phyloP scores from a whole-genome alignment of 495 filamentous ascomycete species.

The Sordaria brevicollis region DNA sequence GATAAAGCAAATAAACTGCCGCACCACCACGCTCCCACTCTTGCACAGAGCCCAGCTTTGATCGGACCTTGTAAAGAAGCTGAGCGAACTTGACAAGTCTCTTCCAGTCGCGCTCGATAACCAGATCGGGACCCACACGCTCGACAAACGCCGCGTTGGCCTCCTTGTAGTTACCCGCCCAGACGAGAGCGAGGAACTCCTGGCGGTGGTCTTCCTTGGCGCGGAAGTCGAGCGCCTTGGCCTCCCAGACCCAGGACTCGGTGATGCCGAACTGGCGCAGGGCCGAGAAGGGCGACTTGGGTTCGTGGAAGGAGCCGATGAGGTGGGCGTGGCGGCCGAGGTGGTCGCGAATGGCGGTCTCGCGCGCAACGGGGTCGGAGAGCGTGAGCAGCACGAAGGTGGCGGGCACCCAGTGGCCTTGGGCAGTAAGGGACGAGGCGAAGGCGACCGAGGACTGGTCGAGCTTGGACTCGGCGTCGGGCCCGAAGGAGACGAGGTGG shows the following conservation, averaged over 20 bases:
- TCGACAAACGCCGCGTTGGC: conserved; percentile 73
- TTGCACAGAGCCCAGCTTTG: conserved; percentile 24
- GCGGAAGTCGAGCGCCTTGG: conserved; percentile 74
- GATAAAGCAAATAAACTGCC: conserved; percentile 72
- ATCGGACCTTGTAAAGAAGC: conserved; percentile 61
- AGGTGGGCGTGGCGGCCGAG: conserved; percentile 55
- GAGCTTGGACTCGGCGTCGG: conserved; percentile 39
- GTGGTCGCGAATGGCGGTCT: conserved; percentile 55
- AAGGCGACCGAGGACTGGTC: conserved; percentile 62
- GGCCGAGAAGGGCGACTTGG: conserved; percentile 5
- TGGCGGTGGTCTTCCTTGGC: conserved; percentile 47
- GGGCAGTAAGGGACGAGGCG: conserved; percentile 58
- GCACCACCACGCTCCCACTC: conserved; percentile 65
- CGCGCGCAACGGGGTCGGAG: conserved; percentile 48
- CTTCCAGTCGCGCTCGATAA: conserved; percentile 68
- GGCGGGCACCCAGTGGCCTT: conserved; percentile 56
- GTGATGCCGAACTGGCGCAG: conserved; percentile 55
- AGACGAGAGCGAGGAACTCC: conserved; percentile 67
- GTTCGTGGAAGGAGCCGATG: conserved; percentile 23
- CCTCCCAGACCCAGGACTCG: conserved; percentile 69
- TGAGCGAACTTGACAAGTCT: conserved; percentile 36
- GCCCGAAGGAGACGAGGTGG: conserved; percentile 28
- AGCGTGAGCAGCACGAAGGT: conserved; percentile 73
- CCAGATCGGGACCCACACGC: conserved; percentile 63
- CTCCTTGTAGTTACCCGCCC: conserved; percentile 62